Conservation (phyloP, 768 basidiomycete species). For the Hygrocybe punicea region DNA sequence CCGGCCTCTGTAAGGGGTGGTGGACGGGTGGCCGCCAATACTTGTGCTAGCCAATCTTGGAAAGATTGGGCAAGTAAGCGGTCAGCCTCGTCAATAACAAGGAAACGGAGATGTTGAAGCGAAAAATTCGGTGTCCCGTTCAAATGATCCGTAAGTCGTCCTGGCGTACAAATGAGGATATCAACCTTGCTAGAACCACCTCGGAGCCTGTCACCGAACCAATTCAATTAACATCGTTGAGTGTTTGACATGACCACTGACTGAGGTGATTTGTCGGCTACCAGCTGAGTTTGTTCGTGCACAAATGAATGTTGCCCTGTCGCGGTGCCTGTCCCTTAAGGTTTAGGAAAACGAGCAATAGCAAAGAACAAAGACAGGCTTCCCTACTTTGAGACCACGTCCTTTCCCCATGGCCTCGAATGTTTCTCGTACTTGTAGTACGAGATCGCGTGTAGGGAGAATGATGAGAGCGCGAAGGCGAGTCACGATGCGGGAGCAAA, state of each 20-base stretch:
- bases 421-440: conserved; percentile 87
- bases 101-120: conserved; percentile 90
- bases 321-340: conserved; percentile 59
- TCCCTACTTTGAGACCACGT: conserved; percentile 74
- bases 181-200: conserved; percentile 93
- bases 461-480: conserved; percentile 85
- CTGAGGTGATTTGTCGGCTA: conserved; percentile 56
- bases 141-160: conserved; percentile 91
- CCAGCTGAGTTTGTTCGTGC: conserved; percentile 81
- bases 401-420: conserved; percentile 84
- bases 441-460: conserved; percentile 91
- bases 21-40: conserved; percentile 67
- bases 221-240: background rate
- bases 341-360: conserved; percentile 2
- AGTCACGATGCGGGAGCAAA: conserved; percentile 73
- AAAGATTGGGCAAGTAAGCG: conserved; percentile 93
- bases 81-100: conserved; percentile 98
- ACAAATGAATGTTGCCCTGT: conserved; percentile 94
- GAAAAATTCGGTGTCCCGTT: conserved; percentile 86
- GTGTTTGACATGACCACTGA: conserved; percentile 31
- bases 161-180: conserved; percentile 93
- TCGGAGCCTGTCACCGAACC: conserved; percentile 46
- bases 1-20: conserved; percentile 10
- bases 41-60: conserved; percentile 89
- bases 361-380: background rate